These are phyloP conservation scores for Prunella vulgaris DNA, from an alignment of 257 asterid species.

Conservation along the genomic window DNA sequence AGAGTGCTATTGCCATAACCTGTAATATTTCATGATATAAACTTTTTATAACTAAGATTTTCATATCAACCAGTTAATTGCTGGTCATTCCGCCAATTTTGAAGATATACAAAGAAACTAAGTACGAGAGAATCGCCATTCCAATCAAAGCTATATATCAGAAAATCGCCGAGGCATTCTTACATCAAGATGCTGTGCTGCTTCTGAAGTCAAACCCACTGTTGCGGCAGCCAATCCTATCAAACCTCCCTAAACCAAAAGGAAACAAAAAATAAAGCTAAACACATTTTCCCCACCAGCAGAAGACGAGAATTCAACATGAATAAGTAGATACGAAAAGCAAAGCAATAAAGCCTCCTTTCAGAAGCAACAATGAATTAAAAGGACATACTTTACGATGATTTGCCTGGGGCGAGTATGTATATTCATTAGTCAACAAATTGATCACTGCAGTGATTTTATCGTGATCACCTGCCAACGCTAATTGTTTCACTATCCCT, in stretches of 20 bases:
- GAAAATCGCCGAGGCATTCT: constrained; percentile 17
- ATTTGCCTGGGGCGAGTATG: constrained; percentile 86
- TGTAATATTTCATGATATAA: neutral
- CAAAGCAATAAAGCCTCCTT: too few species aligned
- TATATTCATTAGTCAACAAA: constrained; percentile 69
- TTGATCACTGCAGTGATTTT: constrained; percentile 74
- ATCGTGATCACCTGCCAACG: constrained; percentile 71
- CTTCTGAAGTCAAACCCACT: constrained; percentile 88
- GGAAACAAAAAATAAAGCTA: neutral
- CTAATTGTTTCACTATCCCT: constrained; percentile 88
- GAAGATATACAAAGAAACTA: neutral
- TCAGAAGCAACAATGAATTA: neutral
- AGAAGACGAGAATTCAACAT: neutral
- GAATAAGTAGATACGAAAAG: constrained; percentile 6
- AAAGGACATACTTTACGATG: constrained; percentile 64
- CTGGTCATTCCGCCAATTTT: neutral
- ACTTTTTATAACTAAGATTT: neutral
- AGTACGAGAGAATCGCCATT: neutral
- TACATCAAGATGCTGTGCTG: constrained; percentile 95
- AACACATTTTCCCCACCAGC: constrained; percentile 13
- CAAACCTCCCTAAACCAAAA: constrained; percentile 75
- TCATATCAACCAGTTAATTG: neutral
- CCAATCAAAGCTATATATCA: neutral
- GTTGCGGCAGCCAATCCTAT: constrained; percentile 99
- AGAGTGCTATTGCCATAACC: neutral